A percentile compares a stretch with the other conserved stretches of the same genome.
phyloP scores from a whole-genome alignment of 164 flowering plant genomes.

The Liriodendron chinense region DNA sequence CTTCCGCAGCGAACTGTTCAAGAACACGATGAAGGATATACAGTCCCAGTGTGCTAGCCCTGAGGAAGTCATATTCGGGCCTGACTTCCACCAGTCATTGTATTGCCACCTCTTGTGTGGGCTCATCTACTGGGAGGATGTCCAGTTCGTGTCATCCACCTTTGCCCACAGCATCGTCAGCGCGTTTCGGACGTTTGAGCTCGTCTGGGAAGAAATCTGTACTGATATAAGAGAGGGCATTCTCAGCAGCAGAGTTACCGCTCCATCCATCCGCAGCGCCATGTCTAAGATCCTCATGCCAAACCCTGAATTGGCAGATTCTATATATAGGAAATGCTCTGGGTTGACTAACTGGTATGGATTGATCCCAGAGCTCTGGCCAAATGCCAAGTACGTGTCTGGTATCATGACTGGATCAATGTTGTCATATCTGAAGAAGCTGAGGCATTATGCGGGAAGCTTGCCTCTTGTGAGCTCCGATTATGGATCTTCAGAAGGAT shows the following conservation, averaged over 20 bases:
- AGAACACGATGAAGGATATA: slow-evolving; percentile 55
- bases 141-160: slow-evolving; percentile 64
- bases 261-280: slow-evolving; percentile 60
- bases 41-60: slow-evolving; percentile 75
- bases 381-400: slow-evolving; percentile 73
- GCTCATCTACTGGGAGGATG: slow-evolving; percentile 59
- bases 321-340: slow-evolving; percentile 43
- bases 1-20: slow-evolving; percentile 50
- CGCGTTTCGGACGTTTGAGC: slow-evolving; percentile 75
- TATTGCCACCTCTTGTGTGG: slow-evolving; percentile 92
- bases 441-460: slow-evolving; percentile 90
- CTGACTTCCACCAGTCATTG: slow-evolving; percentile 73
- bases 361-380: slow-evolving; percentile 74
- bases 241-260: slow-evolving; percentile 49
- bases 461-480: slow-evolving; percentile 73
- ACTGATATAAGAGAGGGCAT: slow-evolving; percentile 58
- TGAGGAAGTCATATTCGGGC: slow-evolving; percentile 85
- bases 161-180: slow-evolving; percentile 84
- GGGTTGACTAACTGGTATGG: slow-evolving; percentile 85
- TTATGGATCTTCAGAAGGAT: slow-evolving; percentile 97
- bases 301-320: slow-evolving; percentile 65
- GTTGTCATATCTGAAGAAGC: slow-evolving; percentile 77
- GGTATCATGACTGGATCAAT: slow-evolving; percentile 99
- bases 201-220: slow-evolving; percentile 78
- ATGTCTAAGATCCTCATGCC: slow-evolving; percentile 71